Evolutionary conservation across 768 basidiomycete species (phyloP).

Genomic region (Lactifluus volemus): DNA sequence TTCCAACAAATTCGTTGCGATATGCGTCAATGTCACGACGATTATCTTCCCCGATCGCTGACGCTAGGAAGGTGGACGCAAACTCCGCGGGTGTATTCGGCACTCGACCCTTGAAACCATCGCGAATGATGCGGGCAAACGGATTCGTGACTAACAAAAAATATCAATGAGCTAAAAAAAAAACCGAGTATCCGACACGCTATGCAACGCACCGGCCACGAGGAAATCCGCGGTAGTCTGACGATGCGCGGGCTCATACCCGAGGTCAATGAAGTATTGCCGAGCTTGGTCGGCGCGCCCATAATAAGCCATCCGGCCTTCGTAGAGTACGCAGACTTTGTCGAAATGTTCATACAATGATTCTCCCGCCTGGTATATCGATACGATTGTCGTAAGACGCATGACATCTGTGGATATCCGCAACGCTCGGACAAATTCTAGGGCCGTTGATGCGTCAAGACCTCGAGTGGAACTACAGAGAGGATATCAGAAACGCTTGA

Average conservation of each 20-base stretch:
- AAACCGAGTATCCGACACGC: not conserved
- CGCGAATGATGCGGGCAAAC: conserved; percentile 42
- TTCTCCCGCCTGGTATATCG: conserved; percentile 80
- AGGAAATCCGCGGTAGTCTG: conserved; percentile 58
- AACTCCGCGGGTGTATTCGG: conserved; percentile 55
- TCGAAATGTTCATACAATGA: conserved; percentile 57
- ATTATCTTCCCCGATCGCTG: conserved; percentile 35
- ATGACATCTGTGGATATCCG: conserved; percentile 44
- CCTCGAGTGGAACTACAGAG: conserved; percentile 39
- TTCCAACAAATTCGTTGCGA: conserved; percentile 35
- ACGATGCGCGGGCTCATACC: conserved; percentile 43
- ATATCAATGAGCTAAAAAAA: not conserved
- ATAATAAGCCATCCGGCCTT: conserved; percentile 66
- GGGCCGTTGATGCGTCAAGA: conserved; percentile 46
- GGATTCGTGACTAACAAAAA: conserved; percentile 45
- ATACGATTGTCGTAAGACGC: conserved; percentile 53
- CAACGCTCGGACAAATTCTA: conserved; percentile 51
- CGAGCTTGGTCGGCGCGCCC: conserved; percentile 57
- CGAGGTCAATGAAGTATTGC: conserved; percentile 66
- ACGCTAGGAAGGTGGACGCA: conserved; percentile 29
- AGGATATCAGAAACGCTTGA: not conserved
- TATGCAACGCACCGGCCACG: conserved; percentile 29
- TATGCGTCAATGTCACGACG: conserved; percentile 40
- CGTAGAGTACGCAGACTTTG: conserved; percentile 73
- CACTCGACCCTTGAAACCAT: conserved; percentile 30